Evolutionary conservation across 768 basidiomycete genomes (phyloP).

Genomic region (Macrocybe gigantea): DNA sequence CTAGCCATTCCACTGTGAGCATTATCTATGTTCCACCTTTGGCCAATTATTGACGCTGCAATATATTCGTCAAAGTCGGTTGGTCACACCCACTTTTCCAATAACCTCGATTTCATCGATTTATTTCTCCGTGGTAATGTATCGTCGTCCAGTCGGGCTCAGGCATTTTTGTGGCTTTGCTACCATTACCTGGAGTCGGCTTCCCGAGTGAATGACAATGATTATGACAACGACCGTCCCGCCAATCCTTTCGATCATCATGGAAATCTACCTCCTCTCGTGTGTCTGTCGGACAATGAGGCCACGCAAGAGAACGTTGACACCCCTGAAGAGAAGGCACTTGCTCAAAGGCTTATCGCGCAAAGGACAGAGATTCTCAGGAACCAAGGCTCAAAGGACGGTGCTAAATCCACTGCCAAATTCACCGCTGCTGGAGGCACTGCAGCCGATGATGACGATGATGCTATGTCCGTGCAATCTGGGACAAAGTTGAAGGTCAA

Average conservation of each 20-base stretch:
- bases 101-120: conserved; percentile 72
- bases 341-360: conserved; percentile 31
- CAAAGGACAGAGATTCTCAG: conserved; percentile 34
- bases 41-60: conserved; percentile 9
- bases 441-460: conserved; percentile 15
- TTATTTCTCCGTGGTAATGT: conserved; percentile 72
- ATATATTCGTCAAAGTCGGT: conserved; percentile 43
- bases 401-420: conserved; percentile 13
- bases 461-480: background rate
- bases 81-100: conserved; percentile 62
- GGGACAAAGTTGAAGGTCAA: no score
- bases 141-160: conserved; percentile 69
- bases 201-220: conserved; percentile 24
- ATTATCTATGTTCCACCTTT: background rate
- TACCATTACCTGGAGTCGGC: conserved; percentile 68
- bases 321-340: conserved; percentile 32
- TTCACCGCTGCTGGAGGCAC: conserved; percentile 10
- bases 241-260: conserved; percentile 59
- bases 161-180: conserved; percentile 81
- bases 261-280: conserved; percentile 31
- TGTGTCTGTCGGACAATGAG: conserved; percentile 33
- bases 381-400: conserved; percentile 23
- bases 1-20: conserved; percentile 50
- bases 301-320: conserved; percentile 40
- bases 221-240: conserved; percentile 30